Base-by-base conservation (phyloP, 139 green algal genomes). In the Coelastrella sp. region DNA sequence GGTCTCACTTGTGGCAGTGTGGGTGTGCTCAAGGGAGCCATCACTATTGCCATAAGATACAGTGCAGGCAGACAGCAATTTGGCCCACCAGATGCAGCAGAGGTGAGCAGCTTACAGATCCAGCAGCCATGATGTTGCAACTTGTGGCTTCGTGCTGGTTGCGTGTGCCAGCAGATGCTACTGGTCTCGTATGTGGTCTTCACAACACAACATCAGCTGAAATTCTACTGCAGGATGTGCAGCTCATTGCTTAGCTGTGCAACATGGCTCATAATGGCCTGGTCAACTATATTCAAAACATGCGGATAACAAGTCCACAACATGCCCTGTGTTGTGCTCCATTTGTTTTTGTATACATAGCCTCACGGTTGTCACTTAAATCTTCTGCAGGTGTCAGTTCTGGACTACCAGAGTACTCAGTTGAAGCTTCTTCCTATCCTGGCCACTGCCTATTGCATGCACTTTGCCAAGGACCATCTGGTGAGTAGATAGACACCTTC, bases 321-420 rank as follows among this genome's bases (percentile, higher is more conserved):
- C n/a, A n/a, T n/a, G n/a, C n/a, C n/a, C n/a, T n/a, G n/a, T n/a
- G n/a, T n/a, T n/a, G n/a, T n/a, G n/a, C n/a, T n/a, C n/a, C n/a
- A n/a, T n/a, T n/a, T n/a, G n/a, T n/a, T n/a, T n/a, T n/a, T n/a
- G n/a, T n/a, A n/a, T n/a, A n/a, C n/a, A n/a, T n/a, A n/a, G n/a
- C n/a, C n/a, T n/a, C n/a, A n/a, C n/a, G n/a, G n/a, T n/a, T n/a
- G n/a, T n/a, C n/a, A n/a, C n/a, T n/a, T n/a, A n/a, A n/a, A n/a
- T n/a, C n/a, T n/a, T 74, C 32, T 37, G 57, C 45, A 89, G 85
- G 83, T 92, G 51, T 85, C 91, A 19, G 89, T 97, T 73, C 89
- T 98, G 75, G 94, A 98, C 91, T 98, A 98, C 88, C 91, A 91
- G 81, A 92, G 83, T 77, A 93, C 94, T 62, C 94, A 97, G 88